A percentile compares a stretch with the other conserved stretches of the same genome.
These are phyloP conservation scores for Naganishia cerealis DNA, from an alignment of 1,284 basidiomycete species.

Conservation along the genomic window DNA sequence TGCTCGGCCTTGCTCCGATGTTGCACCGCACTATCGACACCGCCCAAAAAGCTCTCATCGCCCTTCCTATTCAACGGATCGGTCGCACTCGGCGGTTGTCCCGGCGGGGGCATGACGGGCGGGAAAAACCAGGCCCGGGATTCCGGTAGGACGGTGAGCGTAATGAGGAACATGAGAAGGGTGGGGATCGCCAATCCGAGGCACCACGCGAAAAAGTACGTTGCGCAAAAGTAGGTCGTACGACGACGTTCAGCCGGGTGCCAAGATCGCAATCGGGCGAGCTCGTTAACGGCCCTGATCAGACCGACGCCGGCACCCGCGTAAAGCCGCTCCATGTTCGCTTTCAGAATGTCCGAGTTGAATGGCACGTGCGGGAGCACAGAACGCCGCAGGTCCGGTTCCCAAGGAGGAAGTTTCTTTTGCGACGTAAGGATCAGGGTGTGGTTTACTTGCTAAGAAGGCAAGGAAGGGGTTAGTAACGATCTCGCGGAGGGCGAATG, in stretches of 20 bases:
- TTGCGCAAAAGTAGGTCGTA: constrained; percentile 55
- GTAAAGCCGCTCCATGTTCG: constrained; percentile 60
- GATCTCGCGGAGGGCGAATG: background rate
- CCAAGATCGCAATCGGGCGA: constrained; percentile 60
- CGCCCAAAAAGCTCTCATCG: constrained; percentile 53
- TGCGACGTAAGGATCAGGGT: constrained; percentile 47
- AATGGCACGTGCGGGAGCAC: constrained; percentile 53
- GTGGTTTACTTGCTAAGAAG: constrained; percentile 53
- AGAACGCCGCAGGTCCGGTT: constrained; percentile 54
- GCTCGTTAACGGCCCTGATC: constrained; percentile 57
- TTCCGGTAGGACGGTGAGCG: constrained; percentile 57
- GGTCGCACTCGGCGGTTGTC: constrained; percentile 52
- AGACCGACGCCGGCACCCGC: constrained; percentile 58
- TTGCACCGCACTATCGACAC: constrained; percentile 48
- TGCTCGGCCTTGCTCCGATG: constrained; percentile 54
- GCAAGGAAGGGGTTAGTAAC: background rate
- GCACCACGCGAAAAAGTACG: constrained; percentile 57
- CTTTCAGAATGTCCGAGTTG: constrained; percentile 53
- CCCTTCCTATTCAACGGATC: constrained; percentile 54
- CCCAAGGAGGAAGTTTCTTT: constrained; percentile 43
- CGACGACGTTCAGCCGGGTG: constrained; percentile 56
- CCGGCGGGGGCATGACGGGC: constrained; percentile 53
- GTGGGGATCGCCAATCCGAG: constrained; percentile 56
- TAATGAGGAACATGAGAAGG: constrained; percentile 52
- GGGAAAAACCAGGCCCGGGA: constrained; percentile 59